These are phyloP conservation scores for Fonsecaea monophora DNA, from an alignment of 2,329 filamentous ascomycete species.

Conservation along the genomic window DNA sequence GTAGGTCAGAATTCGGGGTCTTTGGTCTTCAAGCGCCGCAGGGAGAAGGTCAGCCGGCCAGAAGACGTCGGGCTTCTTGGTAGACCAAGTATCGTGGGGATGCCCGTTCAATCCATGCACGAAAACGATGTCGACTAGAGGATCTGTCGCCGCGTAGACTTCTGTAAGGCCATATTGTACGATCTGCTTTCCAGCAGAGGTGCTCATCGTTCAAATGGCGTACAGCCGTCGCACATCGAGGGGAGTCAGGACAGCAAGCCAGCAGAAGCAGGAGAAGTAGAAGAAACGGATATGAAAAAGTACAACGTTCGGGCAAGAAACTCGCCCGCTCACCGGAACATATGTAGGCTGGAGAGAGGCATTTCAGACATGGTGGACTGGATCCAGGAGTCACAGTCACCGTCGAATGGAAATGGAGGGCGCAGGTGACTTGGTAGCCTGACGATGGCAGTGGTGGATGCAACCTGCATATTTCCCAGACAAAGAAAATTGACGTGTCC, in stretches of 20 bases:
- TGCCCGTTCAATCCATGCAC: slow-evolving; percentile 74
- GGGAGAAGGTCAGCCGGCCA: slow-evolving; percentile 75
- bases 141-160: slow-evolving; percentile 48
- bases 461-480: slow-evolving; percentile 9
- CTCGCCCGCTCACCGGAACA: slow-evolving; percentile 23
- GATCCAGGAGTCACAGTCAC: slow-evolving; percentile 18
- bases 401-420: slow-evolving; percentile 26
- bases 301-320: neutral
- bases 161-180: slow-evolving; percentile 52
- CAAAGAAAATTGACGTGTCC: slow-evolving; percentile 21
- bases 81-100: slow-evolving; percentile 66
- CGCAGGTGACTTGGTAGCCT: slow-evolving; percentile 32
- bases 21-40: slow-evolving; percentile 60
- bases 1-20: slow-evolving; percentile 72
- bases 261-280: slow-evolving; percentile 4
- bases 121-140: slow-evolving; percentile 65
- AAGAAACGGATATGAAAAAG: slow-evolving; percentile 6
- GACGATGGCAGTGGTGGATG: slow-evolving; percentile 19
- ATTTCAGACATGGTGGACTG: slow-evolving; percentile 14
- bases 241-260: neutral
- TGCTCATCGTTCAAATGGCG: slow-evolving; percentile 21
- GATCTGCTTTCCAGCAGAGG: slow-evolving; percentile 38
- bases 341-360: slow-evolving; percentile 11
- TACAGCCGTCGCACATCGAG: neutral
- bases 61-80: slow-evolving; percentile 63